Evolutionary conservation across 345 rosid species (phyloP), one percentile per base, ranked within the genome.

Genomic region (Lenwebbia sp.): DNA sequence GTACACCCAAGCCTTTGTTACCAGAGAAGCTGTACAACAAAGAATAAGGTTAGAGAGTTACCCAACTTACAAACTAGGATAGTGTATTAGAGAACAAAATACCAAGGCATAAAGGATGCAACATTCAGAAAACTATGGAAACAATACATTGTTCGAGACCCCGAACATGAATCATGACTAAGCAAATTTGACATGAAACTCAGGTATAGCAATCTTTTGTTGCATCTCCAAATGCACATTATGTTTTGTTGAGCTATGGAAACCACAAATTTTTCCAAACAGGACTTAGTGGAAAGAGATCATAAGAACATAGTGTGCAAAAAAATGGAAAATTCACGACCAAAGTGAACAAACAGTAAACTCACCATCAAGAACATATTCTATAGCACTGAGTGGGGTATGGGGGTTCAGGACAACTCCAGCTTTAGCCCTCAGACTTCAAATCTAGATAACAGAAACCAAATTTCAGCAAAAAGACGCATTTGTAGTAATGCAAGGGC

Each of bases 1-100:
- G 96, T 74, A 93, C 97, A 1, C 99, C 98, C 92, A 98, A 90
- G 82, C 96, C 99, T 91, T 95, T 98, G 93, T 98, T 98, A 85
- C 94, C 96, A 22, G 98, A 92, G 83, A 98, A 95, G 89, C 99
- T 98, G 98, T 57, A 21, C 84, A 83, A 47, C 40, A 17, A 23
- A 83, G 33, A 30, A 51, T 52, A 70, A 33, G 47, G 47, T 70
- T 70, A 70, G 44, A 70, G 78, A 70, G 44, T 11, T 33, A 51
- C 30, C 54, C 57, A 52, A 83, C 57, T 37, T 19, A 50, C 21
- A 17, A 51, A 13, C 23, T 52, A 52, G 84, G 56, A 83, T 14
- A 13, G 54, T 15, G 40, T 37, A 52, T 21, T 37, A 15, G 40
- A 83, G 41, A 83, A n/a, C 56, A 49, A 51, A 30, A 51, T 25